Percentiles rank a stretch among this genome's conserved stretches.
phyloP scores from a whole-genome alignment of 2,329 filamentous ascomycete genomes.

The Xylariaceae sp. region DNA sequence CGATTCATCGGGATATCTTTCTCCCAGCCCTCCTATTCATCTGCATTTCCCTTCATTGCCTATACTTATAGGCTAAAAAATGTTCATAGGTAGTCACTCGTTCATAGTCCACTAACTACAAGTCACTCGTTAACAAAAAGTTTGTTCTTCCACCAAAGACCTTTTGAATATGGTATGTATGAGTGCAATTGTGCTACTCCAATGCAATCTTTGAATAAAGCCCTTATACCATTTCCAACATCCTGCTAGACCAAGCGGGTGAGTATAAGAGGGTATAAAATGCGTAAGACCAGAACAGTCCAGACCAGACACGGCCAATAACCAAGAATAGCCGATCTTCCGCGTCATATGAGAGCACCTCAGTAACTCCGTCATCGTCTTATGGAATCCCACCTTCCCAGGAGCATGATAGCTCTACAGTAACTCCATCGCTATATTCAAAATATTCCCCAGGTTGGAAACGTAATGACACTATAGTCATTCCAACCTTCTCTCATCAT shows the following conservation, averaged over 20 bases:
- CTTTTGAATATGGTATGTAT: not conserved
- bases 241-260: not conserved
- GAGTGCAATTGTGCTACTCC: not conserved
- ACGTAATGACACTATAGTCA: not conserved
- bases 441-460: not conserved
- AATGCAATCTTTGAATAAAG: no score
- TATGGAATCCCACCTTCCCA: no score
- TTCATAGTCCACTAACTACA: conserved; percentile 11
- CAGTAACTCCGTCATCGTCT: no score
- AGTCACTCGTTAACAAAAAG: conserved; percentile 9
- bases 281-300: no score
- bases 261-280: not conserved
- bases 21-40: not conserved
- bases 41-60: not conserved
- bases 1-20: conserved; percentile 4
- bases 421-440: not conserved
- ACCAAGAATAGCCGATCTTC: not conserved
- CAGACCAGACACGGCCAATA: no score
- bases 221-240: no score
- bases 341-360: no score
- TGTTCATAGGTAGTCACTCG: conserved; percentile 7
- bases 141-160: no score
- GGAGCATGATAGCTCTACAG: no score
- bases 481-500: no score
- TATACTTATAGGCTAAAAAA: not conserved